phyloP scores from a whole-genome alignment of 2,329 filamentous ascomycete genomes.

The Aaosphaeria arxii region DNA sequence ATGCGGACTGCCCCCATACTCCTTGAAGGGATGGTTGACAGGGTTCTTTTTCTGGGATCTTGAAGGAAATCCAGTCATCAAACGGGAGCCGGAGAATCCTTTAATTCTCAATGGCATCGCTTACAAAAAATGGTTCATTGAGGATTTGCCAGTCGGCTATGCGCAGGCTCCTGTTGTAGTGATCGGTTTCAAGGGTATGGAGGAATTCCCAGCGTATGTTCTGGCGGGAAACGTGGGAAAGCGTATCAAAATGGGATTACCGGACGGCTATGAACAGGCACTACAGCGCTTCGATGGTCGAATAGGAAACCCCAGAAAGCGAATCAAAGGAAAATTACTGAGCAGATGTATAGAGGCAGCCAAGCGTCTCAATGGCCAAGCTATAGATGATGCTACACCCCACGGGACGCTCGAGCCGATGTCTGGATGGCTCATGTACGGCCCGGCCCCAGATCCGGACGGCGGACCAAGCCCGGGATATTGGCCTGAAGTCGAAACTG shows the following conservation, averaged over 20 bases:
- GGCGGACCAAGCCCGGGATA: not conserved
- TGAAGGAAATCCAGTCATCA: slow-evolving; percentile 1
- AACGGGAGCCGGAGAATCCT: not conserved
- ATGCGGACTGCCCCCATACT: slow-evolving; percentile 2
- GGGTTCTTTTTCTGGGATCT: slow-evolving; percentile 9
- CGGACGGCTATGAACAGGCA: slow-evolving; percentile 4
- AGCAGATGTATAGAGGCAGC: slow-evolving; percentile 3
- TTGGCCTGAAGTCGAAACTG: no score
- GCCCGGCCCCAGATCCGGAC: not conserved
- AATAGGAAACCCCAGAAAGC: slow-evolving; percentile 4
- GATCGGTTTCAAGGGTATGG: not conserved
- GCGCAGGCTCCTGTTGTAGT: slow-evolving; percentile 2
- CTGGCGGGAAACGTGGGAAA: slow-evolving; percentile 7
- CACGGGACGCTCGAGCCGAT: slow-evolving; percentile 2
- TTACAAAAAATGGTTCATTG: slow-evolving; percentile 1
- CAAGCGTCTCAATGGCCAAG: slow-evolving; percentile 3
- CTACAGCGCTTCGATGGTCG: slow-evolving; percentile 3
- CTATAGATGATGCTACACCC: not conserved
- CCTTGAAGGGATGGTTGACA: slow-evolving; percentile 8
- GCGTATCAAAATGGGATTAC: slow-evolving; percentile 1
- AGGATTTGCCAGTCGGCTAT: slow-evolving; percentile 4
- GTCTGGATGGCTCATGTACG: slow-evolving; percentile 6
- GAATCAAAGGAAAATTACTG: slow-evolving; percentile 2
- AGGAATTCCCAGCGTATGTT: slow-evolving; percentile 1
- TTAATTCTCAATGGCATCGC: slow-evolving; percentile 3